Evolutionary conservation across 441 rosid genomes (phyloP).

Genomic region (Gossypium schwendimanii): DNA sequence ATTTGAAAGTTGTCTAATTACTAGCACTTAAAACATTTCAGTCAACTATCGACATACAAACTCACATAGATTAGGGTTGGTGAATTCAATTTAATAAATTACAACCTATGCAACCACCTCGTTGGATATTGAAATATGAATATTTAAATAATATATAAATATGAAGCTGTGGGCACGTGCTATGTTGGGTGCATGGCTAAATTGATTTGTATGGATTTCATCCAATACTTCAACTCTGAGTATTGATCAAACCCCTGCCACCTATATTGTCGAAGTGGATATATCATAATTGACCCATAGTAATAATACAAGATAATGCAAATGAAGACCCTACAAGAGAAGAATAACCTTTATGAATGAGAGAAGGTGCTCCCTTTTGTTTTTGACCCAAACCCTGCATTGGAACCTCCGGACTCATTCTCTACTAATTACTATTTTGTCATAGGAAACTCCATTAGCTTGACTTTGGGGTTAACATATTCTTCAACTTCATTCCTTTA

Average conservation of each 20-base stretch:
- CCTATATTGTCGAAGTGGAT: not conserved
- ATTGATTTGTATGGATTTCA: not conserved
- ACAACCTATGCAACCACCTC: not conserved
- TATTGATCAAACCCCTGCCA: not conserved
- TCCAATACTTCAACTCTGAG: not conserved
- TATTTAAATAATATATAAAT: not conserved
- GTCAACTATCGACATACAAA: not conserved
- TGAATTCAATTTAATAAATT: not conserved
- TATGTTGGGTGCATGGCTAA: not conserved
- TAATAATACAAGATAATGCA: not conserved
- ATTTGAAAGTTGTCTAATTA: not conserved
- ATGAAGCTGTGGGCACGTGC: not conserved
- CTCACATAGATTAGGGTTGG: not conserved
- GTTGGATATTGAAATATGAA: not conserved
- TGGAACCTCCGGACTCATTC: not conserved
- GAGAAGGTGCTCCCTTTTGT: not conserved
- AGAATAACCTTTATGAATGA: slow-evolving; percentile 1
- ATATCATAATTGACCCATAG: too few relatives aligned
- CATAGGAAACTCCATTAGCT: too few relatives aligned
- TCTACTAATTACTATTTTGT: not conserved
- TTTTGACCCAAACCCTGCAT: slow-evolving; percentile 8
- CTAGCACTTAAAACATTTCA: not conserved
- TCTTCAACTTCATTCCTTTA: not conserved
- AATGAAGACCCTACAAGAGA: not conserved
- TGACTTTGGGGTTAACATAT: too few relatives aligned